phyloP scores from a whole-genome alignment of 176 grass and related monocot species.

The Oryza glaberrima region DNA sequence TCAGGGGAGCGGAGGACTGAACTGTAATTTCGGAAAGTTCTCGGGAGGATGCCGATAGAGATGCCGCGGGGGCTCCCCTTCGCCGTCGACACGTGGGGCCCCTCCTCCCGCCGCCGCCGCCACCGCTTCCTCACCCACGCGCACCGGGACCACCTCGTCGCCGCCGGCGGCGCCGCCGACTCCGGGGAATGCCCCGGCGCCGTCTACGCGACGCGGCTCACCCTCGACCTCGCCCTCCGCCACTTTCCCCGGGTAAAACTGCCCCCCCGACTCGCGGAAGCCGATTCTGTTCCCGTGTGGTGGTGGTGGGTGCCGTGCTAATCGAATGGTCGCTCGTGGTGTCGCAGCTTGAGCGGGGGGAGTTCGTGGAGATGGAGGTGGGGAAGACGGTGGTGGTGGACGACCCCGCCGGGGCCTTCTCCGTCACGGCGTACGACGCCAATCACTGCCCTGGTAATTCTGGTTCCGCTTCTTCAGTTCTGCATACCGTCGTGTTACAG shows the following conservation, averaged over 20 bases:
- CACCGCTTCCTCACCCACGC: conserved; percentile 85
- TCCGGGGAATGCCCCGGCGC: conserved; percentile 26
- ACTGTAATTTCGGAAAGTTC: not conserved
- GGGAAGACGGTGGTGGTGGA: conserved; percentile 63
- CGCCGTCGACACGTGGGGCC: conserved; percentile 81
- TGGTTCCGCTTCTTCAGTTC: not conserved
- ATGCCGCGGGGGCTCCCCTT: conserved; percentile 82
- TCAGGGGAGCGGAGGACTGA: not conserved
- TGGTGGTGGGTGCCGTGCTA: not conserved
- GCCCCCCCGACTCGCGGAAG: too few relatives aligned
- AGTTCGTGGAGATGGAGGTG: conserved; percentile 71
- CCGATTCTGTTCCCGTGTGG: not conserved
- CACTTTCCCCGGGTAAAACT: conserved; percentile 59
- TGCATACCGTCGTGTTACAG: not conserved
- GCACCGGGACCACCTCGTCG: conserved; percentile 67
- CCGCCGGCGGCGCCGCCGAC: conserved; percentile 37
- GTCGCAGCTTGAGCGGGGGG: conserved; percentile 45
- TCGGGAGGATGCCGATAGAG: conserved; percentile 82
- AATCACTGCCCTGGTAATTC: conserved; percentile 86
- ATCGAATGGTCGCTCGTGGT: not conserved
- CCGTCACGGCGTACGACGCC: conserved; percentile 69
- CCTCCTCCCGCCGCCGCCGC: conserved; percentile 52
- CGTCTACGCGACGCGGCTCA: conserved; percentile 77
- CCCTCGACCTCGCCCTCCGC: conserved; percentile 53
- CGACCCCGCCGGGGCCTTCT: conserved; percentile 60